A percentile compares a stretch with the other conserved stretches of the same genome.
Evolutionary conservation across 2,329 filamentous ascomycete genomes (phyloP).

Genomic region (Parasarocladium wereldwijsianum): DNA sequence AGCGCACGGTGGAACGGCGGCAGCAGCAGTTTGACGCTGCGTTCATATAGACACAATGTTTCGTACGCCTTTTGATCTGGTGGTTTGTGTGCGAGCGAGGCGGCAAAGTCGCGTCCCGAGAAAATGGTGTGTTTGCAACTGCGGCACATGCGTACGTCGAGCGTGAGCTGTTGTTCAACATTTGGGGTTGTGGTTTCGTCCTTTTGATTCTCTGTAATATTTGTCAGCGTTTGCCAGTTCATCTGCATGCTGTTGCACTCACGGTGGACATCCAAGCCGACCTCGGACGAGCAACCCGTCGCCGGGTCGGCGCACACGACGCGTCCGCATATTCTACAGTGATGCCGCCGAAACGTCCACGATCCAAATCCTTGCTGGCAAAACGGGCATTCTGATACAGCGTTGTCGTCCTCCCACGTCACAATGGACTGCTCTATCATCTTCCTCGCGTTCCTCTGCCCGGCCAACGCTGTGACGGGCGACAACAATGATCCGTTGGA

Average conservation of each 20-base stretch:
- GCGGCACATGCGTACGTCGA: conserved; percentile 85
- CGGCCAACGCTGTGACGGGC: conserved; percentile 45
- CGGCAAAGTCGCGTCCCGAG: conserved; percentile 59
- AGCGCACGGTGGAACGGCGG: conserved; percentile 75
- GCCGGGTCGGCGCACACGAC: conserved; percentile 82
- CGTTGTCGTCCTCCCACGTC: conserved; percentile 84
- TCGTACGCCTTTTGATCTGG: conserved; percentile 69
- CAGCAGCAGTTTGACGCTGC: conserved; percentile 67
- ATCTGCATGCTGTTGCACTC: conserved; percentile 14
- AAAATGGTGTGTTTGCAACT: conserved; percentile 59
- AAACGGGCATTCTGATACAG: conserved; percentile 72
- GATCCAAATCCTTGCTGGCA: conserved; percentile 91
- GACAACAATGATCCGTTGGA: conserved; percentile 37
- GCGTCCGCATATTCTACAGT: conserved; percentile 84
- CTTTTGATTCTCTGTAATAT: no score
- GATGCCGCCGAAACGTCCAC: conserved; percentile 85
- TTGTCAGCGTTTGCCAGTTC: no score
- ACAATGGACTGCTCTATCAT: conserved; percentile 81
- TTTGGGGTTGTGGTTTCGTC: no score
- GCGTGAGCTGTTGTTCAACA: conserved; percentile 42
- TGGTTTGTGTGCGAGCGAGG: conserved; percentile 51
- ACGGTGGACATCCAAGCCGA: conserved; percentile 60
- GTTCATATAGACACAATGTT: conserved; percentile 74
- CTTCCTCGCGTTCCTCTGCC: conserved; percentile 64
- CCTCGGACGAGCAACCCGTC: conserved; percentile 72